phyloP scores from a whole-genome alignment of 2,329 filamentous ascomycete species.

The Fusarium floridanum region DNA sequence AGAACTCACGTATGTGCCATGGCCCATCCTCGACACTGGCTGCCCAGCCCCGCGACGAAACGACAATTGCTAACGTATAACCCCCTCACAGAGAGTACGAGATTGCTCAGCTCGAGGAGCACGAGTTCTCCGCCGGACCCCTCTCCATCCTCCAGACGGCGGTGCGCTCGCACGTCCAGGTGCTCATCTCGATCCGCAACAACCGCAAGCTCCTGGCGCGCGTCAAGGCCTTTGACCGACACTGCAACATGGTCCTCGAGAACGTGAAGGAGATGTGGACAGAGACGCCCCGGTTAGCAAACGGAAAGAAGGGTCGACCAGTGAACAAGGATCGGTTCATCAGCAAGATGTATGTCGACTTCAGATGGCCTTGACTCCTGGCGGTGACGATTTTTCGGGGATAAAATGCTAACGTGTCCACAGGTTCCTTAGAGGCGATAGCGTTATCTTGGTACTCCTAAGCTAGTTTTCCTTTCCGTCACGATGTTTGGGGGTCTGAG shows the following conservation, averaged over 20 bases:
- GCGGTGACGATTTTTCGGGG: constrained; percentile 19
- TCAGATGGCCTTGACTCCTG: not conserved
- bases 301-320: constrained; percentile 87
- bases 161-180: constrained; percentile 93
- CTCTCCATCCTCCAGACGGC: constrained; percentile 97
- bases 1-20: constrained; percentile 83
- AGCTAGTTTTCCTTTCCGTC: constrained; percentile 63
- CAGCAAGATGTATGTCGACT: constrained; percentile 86
- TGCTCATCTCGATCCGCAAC: constrained; percentile 97
- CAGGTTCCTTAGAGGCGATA: constrained; percentile 89
- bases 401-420: constrained; percentile 35
- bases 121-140: constrained; percentile 66
- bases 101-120: constrained; percentile 76
- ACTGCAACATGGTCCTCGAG: constrained; percentile 99
- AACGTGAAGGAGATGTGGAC: constrained; percentile 99
- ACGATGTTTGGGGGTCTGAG: constrained; percentile 31
- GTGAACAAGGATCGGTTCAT: constrained; percentile 99
- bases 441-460: constrained; percentile 87
- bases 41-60: constrained; percentile 28
- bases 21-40: constrained; percentile 21
- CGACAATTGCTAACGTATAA: constrained; percentile 32
- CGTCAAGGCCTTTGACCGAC: constrained; percentile 97
- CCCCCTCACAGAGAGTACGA: constrained; percentile 80
- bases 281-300: constrained; percentile 85
- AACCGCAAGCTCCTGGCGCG: constrained; percentile 97